These are phyloP conservation scores for Blepharisma japonicum DNA, from an alignment of 73 alveolate species.

Conservation along the genomic window DNA sequence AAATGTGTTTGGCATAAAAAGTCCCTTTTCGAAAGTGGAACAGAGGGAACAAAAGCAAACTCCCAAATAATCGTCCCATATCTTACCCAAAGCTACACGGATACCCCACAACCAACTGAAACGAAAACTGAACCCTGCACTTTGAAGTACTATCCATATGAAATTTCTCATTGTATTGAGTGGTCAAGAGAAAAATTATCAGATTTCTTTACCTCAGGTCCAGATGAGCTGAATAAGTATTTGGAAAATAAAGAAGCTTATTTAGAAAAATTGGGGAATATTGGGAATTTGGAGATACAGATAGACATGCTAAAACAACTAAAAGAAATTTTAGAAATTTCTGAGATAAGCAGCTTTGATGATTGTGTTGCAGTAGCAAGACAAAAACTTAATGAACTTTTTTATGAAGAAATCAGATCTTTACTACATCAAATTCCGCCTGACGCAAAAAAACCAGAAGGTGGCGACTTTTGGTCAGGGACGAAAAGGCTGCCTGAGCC, in stretches of 20 bases:
- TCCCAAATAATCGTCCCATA: conserved; percentile 57
- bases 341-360: conserved; percentile 41
- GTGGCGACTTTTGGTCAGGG: conserved; percentile 97
- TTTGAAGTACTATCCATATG: conserved; percentile 97
- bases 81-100: conserved; percentile 89
- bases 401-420: conserved; percentile 77
- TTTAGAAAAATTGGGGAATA: not conserved
- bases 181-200: conserved; percentile 97
- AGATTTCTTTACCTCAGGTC: conserved; percentile 90
- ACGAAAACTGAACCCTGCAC: conserved; percentile 98
- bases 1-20: conserved; percentile 96
- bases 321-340: conserved; percentile 51
- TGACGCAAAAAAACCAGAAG: conserved; percentile 79
- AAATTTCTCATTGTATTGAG: conserved; percentile 98
- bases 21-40: conserved; percentile 95
- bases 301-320: conserved; percentile 51
- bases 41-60: conserved; percentile 91
- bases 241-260: not conserved
- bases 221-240: conserved; percentile 41
- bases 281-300: conserved; percentile 37
- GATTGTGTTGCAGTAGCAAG: conserved; percentile 45
- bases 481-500: conserved; percentile 98
- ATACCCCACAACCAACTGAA: conserved; percentile 94
- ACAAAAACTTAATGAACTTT: conserved; percentile 41
- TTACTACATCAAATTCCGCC: conserved; percentile 93